Conservation (phyloP, 2,329 filamentous ascomycete genomes). For the Aurifilum marmelostoma region DNA sequence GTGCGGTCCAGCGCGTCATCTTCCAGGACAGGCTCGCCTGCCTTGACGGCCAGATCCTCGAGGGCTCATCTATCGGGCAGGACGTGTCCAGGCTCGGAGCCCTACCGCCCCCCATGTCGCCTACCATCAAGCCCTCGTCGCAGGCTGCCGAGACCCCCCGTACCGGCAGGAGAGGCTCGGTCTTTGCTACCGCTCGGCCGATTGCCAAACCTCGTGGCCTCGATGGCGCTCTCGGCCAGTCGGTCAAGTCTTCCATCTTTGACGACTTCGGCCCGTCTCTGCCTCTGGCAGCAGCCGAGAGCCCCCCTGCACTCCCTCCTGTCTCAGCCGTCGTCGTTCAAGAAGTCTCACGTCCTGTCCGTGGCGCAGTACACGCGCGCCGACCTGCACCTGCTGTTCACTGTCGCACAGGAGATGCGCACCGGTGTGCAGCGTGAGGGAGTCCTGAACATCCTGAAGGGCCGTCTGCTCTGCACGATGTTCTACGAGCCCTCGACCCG, state of each 20-base stretch:
- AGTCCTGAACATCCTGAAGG: slow-evolving; percentile 82
- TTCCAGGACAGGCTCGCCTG: slow-evolving; percentile 77
- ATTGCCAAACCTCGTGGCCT: slow-evolving; percentile 39
- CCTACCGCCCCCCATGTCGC: slow-evolving; percentile 56
- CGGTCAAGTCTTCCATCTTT: slow-evolving; percentile 36
- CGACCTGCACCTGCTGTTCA: slow-evolving; percentile 92
- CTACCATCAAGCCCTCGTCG: slow-evolving; percentile 55
- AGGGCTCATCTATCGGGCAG: slow-evolving; percentile 62
- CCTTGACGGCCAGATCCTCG: slow-evolving; percentile 68
- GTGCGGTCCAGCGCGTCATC: slow-evolving; percentile 73
- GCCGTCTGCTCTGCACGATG: slow-evolving; percentile 84
- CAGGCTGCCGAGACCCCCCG: slow-evolving; percentile 35
- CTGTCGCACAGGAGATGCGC: slow-evolving; percentile 96
- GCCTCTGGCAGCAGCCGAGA: slow-evolving; percentile 55
- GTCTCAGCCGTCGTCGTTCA: slow-evolving; percentile 78
- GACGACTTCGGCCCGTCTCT: slow-evolving; percentile 52
- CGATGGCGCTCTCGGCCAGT: slow-evolving; percentile 39
- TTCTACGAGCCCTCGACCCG: slow-evolving; percentile 98
- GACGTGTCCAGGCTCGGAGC: slow-evolving; percentile 75
- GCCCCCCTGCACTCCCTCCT: slow-evolving; percentile 74
- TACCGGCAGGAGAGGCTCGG: slow-evolving; percentile 40
- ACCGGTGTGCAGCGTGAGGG: slow-evolving; percentile 91
- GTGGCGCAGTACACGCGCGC: slow-evolving; percentile 87
- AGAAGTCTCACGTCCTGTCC: slow-evolving; percentile 85
- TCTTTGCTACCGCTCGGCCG: slow-evolving; percentile 40